Evolutionary conservation across 2,329 filamentous ascomycete genomes (phyloP).

Genomic region (Fusarium illudens): DNA sequence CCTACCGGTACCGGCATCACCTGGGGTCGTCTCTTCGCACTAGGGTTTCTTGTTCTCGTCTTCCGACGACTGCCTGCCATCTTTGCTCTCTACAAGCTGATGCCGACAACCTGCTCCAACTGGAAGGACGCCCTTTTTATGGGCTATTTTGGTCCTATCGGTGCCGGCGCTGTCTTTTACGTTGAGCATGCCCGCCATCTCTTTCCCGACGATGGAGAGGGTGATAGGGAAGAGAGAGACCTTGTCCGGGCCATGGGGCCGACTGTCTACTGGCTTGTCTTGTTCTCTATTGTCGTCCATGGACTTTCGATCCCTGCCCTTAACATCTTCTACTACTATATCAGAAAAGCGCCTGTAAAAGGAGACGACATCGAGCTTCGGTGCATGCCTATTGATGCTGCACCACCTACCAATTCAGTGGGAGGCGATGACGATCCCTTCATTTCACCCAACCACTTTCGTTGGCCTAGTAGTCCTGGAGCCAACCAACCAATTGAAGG

Average conservation of each 20-base stretch:
- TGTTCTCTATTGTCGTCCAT: constrained; percentile 40
- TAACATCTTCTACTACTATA: not conserved
- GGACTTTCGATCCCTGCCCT: not conserved
- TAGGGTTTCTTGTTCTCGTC: not conserved
- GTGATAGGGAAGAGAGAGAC: constrained; percentile 46
- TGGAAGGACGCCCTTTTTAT: constrained; percentile 68
- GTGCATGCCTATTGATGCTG: not conserved
- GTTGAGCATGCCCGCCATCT: constrained; percentile 59
- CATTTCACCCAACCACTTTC: constrained; percentile 23
- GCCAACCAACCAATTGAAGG: too few species aligned
- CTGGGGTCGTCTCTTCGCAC: constrained; percentile 45
- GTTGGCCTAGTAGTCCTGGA: too few species aligned
- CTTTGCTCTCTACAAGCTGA: not conserved
- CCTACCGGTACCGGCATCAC: constrained; percentile 64
- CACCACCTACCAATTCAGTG: not conserved
- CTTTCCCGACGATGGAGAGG: constrained; percentile 48
- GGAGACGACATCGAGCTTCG: not conserved
- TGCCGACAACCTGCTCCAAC: constrained; percentile 19
- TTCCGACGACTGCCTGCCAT: not conserved
- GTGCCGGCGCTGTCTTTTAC: constrained; percentile 80
- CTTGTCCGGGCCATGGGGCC: constrained; percentile 49
- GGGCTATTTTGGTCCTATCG: constrained; percentile 79
- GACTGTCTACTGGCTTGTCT: constrained; percentile 53
- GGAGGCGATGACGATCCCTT: not conserved
- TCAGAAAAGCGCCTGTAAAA: not conserved